These are phyloP conservation scores for Raphanus sativus DNA, from an alignment of 345 rosid species.

Conservation along the genomic window DNA sequence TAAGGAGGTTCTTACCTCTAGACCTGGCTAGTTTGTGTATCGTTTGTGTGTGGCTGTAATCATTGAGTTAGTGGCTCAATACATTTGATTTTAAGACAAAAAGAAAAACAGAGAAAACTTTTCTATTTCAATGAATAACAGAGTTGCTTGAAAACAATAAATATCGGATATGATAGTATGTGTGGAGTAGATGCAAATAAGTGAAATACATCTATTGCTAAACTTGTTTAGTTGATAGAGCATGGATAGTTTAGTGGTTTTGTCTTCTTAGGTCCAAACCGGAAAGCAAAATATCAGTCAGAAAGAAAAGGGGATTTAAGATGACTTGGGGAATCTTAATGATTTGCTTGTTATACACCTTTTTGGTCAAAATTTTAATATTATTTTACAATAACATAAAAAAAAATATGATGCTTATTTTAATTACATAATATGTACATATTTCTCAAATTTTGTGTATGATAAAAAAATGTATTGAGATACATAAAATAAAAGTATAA, in stretches of 20 bases:
- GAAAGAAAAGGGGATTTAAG: no score
- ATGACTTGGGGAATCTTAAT: no score
- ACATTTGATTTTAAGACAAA: constrained; percentile 1
- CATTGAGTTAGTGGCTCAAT: constrained; percentile 12
- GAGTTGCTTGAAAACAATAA: not conserved
- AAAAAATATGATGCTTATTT: no score
- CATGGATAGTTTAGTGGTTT: not conserved
- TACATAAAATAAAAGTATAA: no score
- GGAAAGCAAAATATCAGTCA: not conserved
- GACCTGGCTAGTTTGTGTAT: constrained; percentile 24
- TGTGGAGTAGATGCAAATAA: not conserved
- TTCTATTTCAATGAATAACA: constrained; percentile 7
- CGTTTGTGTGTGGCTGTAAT: constrained; percentile 20
- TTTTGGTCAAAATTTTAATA: no score
- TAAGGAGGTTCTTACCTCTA: constrained; percentile 13
- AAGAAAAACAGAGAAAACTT: not conserved
- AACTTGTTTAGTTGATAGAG: not conserved
- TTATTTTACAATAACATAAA: no score
- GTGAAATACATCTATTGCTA: not conserved
- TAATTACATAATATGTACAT: no score
- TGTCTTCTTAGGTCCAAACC: not conserved
- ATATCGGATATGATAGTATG: not conserved
- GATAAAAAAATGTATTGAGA: no score
- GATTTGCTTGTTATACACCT: not conserved
- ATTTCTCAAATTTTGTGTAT: no score